Percentiles rank a stretch among this genome's conserved stretches.
Conservation (phyloP, 73 alveolate genomes). For the Stentor roeselii region DNA sequence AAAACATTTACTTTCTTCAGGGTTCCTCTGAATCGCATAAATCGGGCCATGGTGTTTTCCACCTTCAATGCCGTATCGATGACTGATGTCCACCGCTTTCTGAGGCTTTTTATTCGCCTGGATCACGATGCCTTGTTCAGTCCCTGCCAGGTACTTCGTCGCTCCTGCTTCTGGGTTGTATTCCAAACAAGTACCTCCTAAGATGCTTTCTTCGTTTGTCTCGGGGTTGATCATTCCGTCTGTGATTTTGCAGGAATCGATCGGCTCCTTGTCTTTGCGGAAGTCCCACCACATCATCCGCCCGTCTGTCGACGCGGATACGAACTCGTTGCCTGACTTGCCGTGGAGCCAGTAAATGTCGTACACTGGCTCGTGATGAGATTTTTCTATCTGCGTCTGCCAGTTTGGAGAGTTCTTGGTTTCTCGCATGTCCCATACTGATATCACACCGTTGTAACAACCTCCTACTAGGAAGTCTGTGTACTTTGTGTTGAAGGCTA, state of each 20-base stretch:
- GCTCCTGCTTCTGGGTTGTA: slow-evolving; percentile 68
- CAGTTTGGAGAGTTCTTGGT: slow-evolving; percentile 40
- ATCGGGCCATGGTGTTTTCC: slow-evolving; percentile 99
- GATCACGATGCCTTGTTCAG: slow-evolving; percentile 94
- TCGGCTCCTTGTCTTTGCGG: slow-evolving; percentile 75
- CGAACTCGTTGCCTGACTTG: slow-evolving; percentile 85
- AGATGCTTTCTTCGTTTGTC: slow-evolving; percentile 52
- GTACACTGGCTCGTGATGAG: slow-evolving; percentile 94
- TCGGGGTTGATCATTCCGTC: slow-evolving; percentile 39
- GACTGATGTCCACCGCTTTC: slow-evolving; percentile 89
- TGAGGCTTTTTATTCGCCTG: slow-evolving; percentile 90
- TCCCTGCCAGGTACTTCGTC: slow-evolving; percentile 90
- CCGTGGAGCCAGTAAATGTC: slow-evolving; percentile 89
- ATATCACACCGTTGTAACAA: slow-evolving; percentile 88
- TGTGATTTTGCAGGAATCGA: slow-evolving; percentile 45
- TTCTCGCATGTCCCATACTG: slow-evolving; percentile 78
- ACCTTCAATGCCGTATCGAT: slow-evolving; percentile 85
- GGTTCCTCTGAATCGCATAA: slow-evolving; percentile 88
- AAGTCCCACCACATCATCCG: slow-evolving; percentile 92
- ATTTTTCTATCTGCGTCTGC: slow-evolving; percentile 77
- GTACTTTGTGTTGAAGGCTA: slow-evolving; percentile 83
- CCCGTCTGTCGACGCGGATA: slow-evolving; percentile 87
- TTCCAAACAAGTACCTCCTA: slow-evolving; percentile 90
- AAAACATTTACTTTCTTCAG: slow-evolving; percentile 88
- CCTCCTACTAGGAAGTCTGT: slow-evolving; percentile 90